These are phyloP conservation scores for Tulasnella sp. DNA, from an alignment of 768 basidiomycete species.

Conservation along the genomic window DNA sequence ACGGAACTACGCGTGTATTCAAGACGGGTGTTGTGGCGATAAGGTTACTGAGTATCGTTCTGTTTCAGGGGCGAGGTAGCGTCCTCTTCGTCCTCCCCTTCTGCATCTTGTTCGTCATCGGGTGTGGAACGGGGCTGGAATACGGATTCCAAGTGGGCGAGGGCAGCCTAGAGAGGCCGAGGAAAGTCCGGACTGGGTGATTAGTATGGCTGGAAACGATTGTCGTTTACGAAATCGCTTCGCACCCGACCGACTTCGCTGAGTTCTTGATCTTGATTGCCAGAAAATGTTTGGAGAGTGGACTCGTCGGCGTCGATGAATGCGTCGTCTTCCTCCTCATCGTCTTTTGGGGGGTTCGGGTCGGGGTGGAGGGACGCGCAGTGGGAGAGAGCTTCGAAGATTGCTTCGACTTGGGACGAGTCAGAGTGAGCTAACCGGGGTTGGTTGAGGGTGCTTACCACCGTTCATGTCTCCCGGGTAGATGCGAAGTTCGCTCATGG, in stretches of 20 bases:
- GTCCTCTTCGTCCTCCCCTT: conserved; percentile 10
- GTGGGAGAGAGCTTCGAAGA: conserved; percentile 74
- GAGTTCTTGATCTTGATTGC: conserved; percentile 56
- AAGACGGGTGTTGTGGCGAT: too few species aligned
- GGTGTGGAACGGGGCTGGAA: conserved; percentile 40
- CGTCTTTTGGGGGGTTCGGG: conserved; percentile 29
- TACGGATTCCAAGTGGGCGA: conserved; percentile 72
- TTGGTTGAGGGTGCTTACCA: conserved; percentile 36
- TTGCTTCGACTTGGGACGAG: conserved; percentile 50
- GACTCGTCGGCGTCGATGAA: conserved; percentile 39
- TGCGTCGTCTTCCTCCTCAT: conserved; percentile 38
- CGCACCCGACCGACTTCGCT: conserved; percentile 88
- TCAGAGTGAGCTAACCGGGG: neutral
- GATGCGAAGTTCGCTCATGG: conserved; percentile 74
- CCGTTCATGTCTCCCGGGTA: conserved; percentile 45
- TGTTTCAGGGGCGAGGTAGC: too few species aligned
- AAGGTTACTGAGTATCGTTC: too few species aligned
- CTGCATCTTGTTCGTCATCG: conserved; percentile 21
- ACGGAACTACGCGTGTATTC: too few species aligned
- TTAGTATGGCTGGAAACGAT: conserved; percentile 80
- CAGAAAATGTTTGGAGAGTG: conserved; percentile 41
- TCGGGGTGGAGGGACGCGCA: conserved; percentile 84
- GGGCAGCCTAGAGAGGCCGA: conserved; percentile 47
- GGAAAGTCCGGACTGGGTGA: conserved; percentile 18
- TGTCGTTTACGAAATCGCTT: conserved; percentile 57